Conservation (phyloP, 2,329 filamentous ascomycete species). For the Sporothrix luriei region DNA sequence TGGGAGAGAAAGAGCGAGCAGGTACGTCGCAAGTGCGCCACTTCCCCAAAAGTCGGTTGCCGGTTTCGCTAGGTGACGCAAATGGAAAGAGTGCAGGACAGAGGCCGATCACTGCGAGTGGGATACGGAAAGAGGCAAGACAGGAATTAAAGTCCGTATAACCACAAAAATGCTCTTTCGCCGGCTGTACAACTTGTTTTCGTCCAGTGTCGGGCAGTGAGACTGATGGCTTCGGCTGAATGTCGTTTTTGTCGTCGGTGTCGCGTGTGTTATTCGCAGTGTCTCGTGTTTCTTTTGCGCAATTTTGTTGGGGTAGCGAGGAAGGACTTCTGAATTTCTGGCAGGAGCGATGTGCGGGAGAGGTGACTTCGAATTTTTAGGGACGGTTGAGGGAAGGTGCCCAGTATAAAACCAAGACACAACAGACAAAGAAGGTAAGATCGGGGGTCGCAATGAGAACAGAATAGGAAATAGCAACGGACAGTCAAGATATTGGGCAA, state of each 20-base stretch:
- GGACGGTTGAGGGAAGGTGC: constrained; percentile 8
- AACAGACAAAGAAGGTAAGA: constrained; percentile 19
- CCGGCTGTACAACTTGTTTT: background rate
- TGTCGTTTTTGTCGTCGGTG: background rate
- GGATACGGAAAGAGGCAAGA: constrained; percentile 12
- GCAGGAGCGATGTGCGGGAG: constrained; percentile 9
- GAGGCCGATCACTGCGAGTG: constrained; percentile 4
- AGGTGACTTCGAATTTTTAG: constrained; percentile 2
- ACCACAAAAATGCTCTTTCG: background rate
- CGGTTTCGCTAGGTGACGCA: constrained; percentile 20
- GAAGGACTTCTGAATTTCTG: constrained; percentile 1
- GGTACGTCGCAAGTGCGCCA: constrained; percentile 20
- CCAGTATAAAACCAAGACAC: constrained; percentile 15
- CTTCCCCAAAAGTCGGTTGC: constrained; percentile 20
- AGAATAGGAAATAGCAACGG: background rate
- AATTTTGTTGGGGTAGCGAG: constrained; percentile 25
- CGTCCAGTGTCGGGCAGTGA: background rate
- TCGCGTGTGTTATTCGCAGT: constrained; percentile 8
- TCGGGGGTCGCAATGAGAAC: background rate
- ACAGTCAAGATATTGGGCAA: background rate
- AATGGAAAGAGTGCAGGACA: background rate
- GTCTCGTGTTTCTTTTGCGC: constrained; percentile 11
- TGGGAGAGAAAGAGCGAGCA: constrained; percentile 11
- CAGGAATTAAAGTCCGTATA: constrained; percentile 18
- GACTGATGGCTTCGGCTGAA: constrained; percentile 1